Evolutionary conservation across 2,329 filamentous ascomycete genomes (phyloP), one percentile per base, ranked within the genome.

Genomic region (Colletotrichum graminicola): DNA sequence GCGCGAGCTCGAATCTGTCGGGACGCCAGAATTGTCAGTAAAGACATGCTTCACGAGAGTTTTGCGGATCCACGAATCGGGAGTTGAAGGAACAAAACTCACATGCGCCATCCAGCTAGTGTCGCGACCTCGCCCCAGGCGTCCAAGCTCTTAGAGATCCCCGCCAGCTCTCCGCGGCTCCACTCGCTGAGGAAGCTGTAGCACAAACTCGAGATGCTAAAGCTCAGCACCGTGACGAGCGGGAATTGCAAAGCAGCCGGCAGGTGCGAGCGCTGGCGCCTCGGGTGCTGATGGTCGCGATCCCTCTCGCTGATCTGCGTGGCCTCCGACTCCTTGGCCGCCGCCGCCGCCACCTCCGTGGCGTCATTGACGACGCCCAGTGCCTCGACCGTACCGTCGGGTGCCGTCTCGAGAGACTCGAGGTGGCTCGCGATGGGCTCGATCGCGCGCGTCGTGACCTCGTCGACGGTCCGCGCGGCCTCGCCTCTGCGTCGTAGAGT

Each of bases 1-100:
- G 78, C 32, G 85, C 89, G 64, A 97, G 85, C 79, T 94, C 91
- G 57, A 90, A 80, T 79, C 88, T 93, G 86, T 84, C 94, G 91
- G 57, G 90, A 90, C 79, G 78, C 88, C 93, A 86, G 83, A 85
- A 88, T 45, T 11, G 63, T 74, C 36, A 74, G 73, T 32, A 72
- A 49, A 43, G 29, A n/a, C 21, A 29, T 41, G 18, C 41, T 41
- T 49, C 8, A 11, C 7, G n/a, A 34, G 26, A 18, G 14, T 21
- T 32, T 39, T 29, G n/a, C 32, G 16, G 51, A 10, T n/a, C 12
- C 36, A 34, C 23, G 59, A 36, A 36, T 45, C 54, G 43, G 55
- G 60, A 59, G 16, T 61, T 18, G 16, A 26, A 41, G 61, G 26
- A 18, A 26, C n/a, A 62, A 86, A 62, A 86, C 88, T 83, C 77